Percentiles rank a stretch among this genome's conserved stretches.
phyloP scores from a whole-genome alignment of 1,139 yeast genomes.

The Pichia sorboxylosa region DNA sequence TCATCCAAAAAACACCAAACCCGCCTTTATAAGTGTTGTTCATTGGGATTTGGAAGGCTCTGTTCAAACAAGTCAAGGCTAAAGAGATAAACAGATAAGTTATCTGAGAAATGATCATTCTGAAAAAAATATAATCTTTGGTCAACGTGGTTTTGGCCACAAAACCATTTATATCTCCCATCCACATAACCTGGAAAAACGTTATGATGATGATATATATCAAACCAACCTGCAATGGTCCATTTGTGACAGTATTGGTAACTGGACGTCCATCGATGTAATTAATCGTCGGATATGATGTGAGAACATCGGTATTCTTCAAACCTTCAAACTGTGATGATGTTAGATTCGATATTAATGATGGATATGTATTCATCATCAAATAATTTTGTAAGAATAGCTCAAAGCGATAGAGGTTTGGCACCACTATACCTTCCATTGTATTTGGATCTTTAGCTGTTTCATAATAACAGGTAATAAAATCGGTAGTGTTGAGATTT shows the following conservation, averaged over 20 bases:
- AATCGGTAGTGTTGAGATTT: constrained; percentile 19
- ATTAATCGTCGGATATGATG: constrained; percentile 30
- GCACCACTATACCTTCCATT: constrained; percentile 30
- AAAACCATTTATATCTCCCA: constrained; percentile 31
- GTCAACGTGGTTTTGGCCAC: constrained; percentile 32
- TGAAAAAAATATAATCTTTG: constrained; percentile 31
- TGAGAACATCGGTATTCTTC: constrained; percentile 16
- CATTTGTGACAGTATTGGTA: constrained; percentile 38
- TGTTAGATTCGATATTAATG: constrained; percentile 22
- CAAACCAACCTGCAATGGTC: constrained; percentile 66
- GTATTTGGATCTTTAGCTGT: constrained; percentile 43
- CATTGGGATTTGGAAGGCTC: constrained; percentile 33
- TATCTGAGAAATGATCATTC: constrained; percentile 29
- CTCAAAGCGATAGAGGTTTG: constrained; percentile 26
- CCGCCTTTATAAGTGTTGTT: constrained; percentile 35
- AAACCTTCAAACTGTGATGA: constrained; percentile 15
- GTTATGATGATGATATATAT: constrained; percentile 66
- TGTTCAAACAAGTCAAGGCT: constrained; percentile 31
- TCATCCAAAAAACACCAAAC: constrained; percentile 38
- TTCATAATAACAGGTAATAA: constrained; percentile 34
- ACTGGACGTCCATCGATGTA: constrained; percentile 41
- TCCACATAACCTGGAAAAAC: constrained; percentile 38
- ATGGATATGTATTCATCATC: constrained; percentile 21
- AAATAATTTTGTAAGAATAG: constrained; percentile 12
- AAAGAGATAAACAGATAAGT: constrained; percentile 33